Evolutionary conservation across 2,329 filamentous ascomycete genomes (phyloP).

Genomic region (Thielaviopsis populi): DNA sequence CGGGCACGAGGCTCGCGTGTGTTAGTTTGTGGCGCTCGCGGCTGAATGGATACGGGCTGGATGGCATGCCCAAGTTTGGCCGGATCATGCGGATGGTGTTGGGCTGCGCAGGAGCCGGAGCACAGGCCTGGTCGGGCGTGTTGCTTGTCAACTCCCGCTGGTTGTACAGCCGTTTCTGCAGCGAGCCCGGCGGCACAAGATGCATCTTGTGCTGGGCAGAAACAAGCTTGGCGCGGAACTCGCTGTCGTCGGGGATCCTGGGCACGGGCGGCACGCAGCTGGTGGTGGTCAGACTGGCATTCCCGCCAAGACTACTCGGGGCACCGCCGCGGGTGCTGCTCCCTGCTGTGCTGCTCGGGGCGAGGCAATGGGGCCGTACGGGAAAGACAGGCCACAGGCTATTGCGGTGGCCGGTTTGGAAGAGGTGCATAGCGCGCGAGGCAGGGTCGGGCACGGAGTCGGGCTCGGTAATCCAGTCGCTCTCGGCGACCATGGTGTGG

Average conservation of each 20-base stretch:
- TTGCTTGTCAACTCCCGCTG: background rate
- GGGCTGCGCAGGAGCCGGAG: background rate
- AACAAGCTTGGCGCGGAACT: background rate
- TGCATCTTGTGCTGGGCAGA: background rate
- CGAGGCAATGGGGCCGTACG: background rate
- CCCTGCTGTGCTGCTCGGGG: background rate
- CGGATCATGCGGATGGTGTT: constrained; percentile 7
- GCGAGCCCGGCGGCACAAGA: background rate
- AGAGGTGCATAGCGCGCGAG: background rate
- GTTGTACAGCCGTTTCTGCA: constrained; percentile 2
- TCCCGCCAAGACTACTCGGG: background rate
- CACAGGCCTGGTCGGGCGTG: background rate
- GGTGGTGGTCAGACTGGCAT: background rate
- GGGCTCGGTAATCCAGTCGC: constrained; percentile 13
- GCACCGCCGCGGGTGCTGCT: background rate
- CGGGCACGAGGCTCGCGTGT: constrained; percentile 8
- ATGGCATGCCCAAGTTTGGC: background rate
- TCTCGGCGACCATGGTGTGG: constrained; percentile 1
- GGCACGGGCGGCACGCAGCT: constrained; percentile 7
- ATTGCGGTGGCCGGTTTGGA: background rate
- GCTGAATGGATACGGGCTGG: background rate
- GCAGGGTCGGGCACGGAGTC: constrained; percentile 1
- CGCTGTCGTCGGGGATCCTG: background rate
- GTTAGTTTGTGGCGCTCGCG: constrained; percentile 4
- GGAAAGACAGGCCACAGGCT: background rate